Evolutionary conservation across 257 asterid species (phyloP).

Genomic region (Verbascum thapsus): DNA sequence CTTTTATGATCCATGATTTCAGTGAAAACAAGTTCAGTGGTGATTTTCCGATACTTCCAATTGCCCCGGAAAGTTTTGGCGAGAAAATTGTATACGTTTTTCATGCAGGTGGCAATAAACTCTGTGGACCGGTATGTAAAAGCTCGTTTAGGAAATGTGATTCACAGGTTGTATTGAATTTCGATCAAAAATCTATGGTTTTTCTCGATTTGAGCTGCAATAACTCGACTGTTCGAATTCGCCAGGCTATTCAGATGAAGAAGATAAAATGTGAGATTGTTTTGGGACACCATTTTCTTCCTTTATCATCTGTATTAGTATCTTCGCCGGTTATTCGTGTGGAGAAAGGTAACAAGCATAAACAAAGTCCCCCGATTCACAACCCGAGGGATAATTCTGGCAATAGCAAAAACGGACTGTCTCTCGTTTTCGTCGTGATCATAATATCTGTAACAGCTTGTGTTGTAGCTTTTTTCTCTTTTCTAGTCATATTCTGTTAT

Average conservation of each 20-base stretch:
- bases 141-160: constrained; percentile 13
- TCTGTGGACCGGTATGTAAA: constrained; percentile 18
- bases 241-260: background rate
- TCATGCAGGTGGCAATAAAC: constrained; percentile 26
- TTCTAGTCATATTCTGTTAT: constrained; percentile 26
- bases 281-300: background rate
- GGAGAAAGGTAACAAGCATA: background rate
- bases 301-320: background rate
- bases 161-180: background rate
- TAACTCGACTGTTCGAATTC: constrained; percentile 19
- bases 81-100: constrained; percentile 18
- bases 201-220: constrained; percentile 29
- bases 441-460: constrained; percentile 21
- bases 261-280: constrained; percentile 1
- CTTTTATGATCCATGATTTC: constrained; percentile 21
- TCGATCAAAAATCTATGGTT: constrained; percentile 19
- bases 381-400: background rate
- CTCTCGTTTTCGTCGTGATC: constrained; percentile 7
- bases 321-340: background rate
- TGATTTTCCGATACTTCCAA: constrained; percentile 20
- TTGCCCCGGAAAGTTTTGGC: background rate
- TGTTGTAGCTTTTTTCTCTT: constrained; percentile 17
- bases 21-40: constrained; percentile 30
- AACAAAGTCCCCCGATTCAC: constrained; percentile 6
- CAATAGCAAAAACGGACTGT: background rate